Evolutionary conservation across 2,329 filamentous ascomycete species (phyloP).

Genomic region (Stemphylium lycopersici): DNA sequence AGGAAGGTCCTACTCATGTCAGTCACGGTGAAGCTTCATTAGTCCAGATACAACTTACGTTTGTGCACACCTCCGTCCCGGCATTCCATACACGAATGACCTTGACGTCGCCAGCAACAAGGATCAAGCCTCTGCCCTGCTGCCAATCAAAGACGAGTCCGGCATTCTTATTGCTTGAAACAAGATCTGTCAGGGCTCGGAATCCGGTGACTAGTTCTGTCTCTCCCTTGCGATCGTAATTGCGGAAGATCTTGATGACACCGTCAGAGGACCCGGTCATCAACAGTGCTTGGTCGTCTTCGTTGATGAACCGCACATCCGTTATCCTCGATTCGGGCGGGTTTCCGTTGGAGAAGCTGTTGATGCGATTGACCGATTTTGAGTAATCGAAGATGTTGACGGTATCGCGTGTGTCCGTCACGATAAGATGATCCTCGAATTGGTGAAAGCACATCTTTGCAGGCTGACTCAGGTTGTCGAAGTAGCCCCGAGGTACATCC

Average conservation of each 20-base stretch:
- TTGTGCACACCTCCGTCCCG: conserved; percentile 87
- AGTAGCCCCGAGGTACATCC: conserved; percentile 80
- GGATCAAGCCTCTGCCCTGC: conserved; percentile 89
- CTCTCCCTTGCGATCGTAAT: conserved; percentile 79
- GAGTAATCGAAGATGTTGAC: conserved; percentile 84
- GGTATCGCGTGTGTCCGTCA: conserved; percentile 90
- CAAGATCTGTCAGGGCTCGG: conserved; percentile 89
- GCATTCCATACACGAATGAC: conserved; percentile 97
- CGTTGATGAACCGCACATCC: conserved; percentile 96
- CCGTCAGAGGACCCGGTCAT: conserved; percentile 97
- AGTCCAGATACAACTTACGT: conserved; percentile 52
- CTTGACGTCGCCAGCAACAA: conserved; percentile 96
- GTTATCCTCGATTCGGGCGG: conserved; percentile 89
- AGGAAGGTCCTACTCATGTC: conserved; percentile 72
- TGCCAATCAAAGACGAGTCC: conserved; percentile 99
- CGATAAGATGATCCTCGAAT: conserved; percentile 93
- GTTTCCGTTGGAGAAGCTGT: conserved; percentile 92
- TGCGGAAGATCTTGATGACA: conserved; percentile 88
- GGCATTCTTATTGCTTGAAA: conserved; percentile 91
- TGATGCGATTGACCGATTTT: conserved; percentile 68
- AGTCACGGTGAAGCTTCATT: conserved; percentile 5
- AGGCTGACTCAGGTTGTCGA: conserved; percentile 89
- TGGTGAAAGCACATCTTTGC: conserved; percentile 96
- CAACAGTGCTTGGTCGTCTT: conserved; percentile 92
- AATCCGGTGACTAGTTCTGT: conserved; percentile 90